Evolutionary conservation across 352 stramenopile species (phyloP), one percentile per base, ranked within the genome.

Genomic region (Stephanocyclus meneghinianus): DNA sequence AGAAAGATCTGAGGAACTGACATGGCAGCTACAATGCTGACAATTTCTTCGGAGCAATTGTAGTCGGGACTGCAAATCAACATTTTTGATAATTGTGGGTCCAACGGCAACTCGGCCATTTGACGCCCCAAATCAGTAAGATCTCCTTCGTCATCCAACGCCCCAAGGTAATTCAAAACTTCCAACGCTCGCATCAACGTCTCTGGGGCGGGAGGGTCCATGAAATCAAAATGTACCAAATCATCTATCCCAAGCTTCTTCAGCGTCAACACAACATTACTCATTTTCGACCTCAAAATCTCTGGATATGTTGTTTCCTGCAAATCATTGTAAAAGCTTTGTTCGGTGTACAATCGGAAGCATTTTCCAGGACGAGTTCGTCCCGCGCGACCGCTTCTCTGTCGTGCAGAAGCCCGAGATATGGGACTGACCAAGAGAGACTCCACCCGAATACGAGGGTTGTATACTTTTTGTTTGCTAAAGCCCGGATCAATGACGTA

Each of bases 391-490:
- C 97, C 97, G 9, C 95, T 91, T 37, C 97, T 90, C 85, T 99
- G 96, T 76, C 97, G 91, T 0, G 96, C 96, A n/a, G 94, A 95
- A n/a, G 96, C 97, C 21, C 95, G 91, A 42, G 96, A 99, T 80
- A 99, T 99, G 1, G 97, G 97, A 45, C 95, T 98, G 15, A 99
- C 97, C 30, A 99, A 90, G 59, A 99, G 86, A 40, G n/a, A 98
- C 87, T 99, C 97, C 10, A 99, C 97, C 53, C 97, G 95, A 71
- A 98, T 98, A 21, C 97, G 92, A 42, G 97, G 97, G 90, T 99
- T 99, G 91, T 99, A 99, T 21, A 99, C 95, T 90, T 99, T 99
- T 87, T 99, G 97, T 90, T 99, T 99, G 35, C 93, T 98, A 81
- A 99, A 99, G 57, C 98, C 97, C 26, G 97, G 96, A 89, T 99